These are phyloP conservation scores for Breynia disticha DNA, from an alignment of 441 rosid species.

Conservation along the genomic window DNA sequence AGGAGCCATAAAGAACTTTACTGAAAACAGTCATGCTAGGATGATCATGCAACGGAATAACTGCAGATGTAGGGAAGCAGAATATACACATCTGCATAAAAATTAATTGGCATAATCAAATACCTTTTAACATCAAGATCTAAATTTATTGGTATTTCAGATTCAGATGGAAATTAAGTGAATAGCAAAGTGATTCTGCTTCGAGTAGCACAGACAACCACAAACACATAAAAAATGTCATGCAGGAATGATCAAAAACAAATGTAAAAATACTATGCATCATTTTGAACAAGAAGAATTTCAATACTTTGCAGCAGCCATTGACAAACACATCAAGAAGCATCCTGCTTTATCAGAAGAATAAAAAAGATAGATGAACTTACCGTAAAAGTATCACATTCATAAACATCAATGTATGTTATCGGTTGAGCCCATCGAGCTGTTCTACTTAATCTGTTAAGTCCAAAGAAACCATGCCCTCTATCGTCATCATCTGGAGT, in stretches of 20 bases:
- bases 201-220: no score
- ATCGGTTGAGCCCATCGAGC: constrained; percentile 84
- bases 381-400: constrained; percentile 72
- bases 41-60: constrained; percentile 90
- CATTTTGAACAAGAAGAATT: no score
- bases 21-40: constrained; percentile 90
- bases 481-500: constrained; percentile 53
- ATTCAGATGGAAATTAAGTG: no score
- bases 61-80: constrained; percentile 88
- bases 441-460: constrained; percentile 34
- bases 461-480: constrained; percentile 66
- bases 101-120: constrained; percentile 8
- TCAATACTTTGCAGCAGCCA: no score
- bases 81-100: constrained; percentile 86
- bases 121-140: neutral
- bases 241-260: no score
- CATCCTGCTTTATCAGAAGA: neutral
- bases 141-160: neutral
- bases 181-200: no score
- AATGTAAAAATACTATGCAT: no score
- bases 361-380: constrained; percentile 9
- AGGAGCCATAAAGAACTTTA: constrained; percentile 82
- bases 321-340: neutral
- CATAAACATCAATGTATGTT: constrained; percentile 60
- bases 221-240: no score